Percentiles rank a stretch among this genome's conserved stretches.
Conservation (phyloP, 129 eudicot species). For the Artemisia annua region DNA sequence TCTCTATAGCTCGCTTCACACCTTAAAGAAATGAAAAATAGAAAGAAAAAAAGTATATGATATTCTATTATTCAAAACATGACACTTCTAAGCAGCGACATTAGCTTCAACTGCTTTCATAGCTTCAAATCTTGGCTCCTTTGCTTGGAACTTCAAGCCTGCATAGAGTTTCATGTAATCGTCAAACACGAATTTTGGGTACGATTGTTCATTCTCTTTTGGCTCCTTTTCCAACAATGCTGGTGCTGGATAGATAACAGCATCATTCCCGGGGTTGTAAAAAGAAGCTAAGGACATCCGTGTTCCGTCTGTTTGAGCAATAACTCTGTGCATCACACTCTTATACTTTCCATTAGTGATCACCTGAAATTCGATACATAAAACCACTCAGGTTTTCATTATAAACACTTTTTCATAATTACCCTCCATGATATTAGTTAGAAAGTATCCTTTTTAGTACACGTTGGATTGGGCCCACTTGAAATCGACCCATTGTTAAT, state of each 20-base stretch:
- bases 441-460: no score
- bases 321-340: slow-evolving; percentile 75
- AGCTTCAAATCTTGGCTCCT: slow-evolving; percentile 82
- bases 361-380: slow-evolving; percentile 41
- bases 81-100: slow-evolving; percentile 35
- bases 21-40: slow-evolving; percentile 7
- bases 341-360: slow-evolving; percentile 74
- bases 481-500: not conserved
- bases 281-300: slow-evolving; percentile 71
- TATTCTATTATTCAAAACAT: slow-evolving; percentile 13
- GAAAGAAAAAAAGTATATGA: slow-evolving; percentile 13
- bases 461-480: no score
- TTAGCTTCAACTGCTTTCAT: slow-evolving; percentile 58
- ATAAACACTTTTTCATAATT: not conserved
- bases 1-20: slow-evolving; percentile 24
- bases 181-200: slow-evolving; percentile 71
- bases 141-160: slow-evolving; percentile 70
- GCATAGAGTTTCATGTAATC: slow-evolving; percentile 80
- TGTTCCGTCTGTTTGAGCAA: slow-evolving; percentile 69
- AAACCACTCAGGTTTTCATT: slow-evolving; percentile 13
- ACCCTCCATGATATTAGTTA: no score
- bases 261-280: slow-evolving; percentile 71
- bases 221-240: slow-evolving; percentile 54
- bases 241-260: slow-evolving; percentile 64
- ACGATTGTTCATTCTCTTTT: slow-evolving; percentile 36